Base-by-base conservation (phyloP, 2,329 filamentous ascomycete genomes). In the Phaeosphaeria sp. region DNA sequence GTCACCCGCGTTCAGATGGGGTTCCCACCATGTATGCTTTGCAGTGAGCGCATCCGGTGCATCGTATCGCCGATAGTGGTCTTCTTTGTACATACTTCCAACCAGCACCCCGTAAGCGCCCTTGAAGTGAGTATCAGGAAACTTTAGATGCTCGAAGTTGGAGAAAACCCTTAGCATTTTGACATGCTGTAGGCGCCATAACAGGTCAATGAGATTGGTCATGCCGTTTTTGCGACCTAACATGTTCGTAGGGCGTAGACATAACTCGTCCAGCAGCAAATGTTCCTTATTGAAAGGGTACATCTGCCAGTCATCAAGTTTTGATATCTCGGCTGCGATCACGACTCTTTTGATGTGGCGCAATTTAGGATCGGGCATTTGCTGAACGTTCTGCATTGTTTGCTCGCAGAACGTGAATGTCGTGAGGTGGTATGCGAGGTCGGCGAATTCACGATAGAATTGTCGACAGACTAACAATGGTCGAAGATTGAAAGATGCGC, bases 61-160 rank as follows among this genome's bases (percentile, higher is more conserved):
- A 50, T 77, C 74, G 56, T 79, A 81, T 42, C 78, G 65, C 50
- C 79, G 70, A 15, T 70, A 67, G 58, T 79, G 78, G 59, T 81
- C 79, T 22, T 73, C 68, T 52, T 79, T 79, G 58, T 81, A 56
- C 5, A 81, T 69, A 18, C 75, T 59, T 0, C 76, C 76, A n/a
- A 79, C 56, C 0, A 81, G 62, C 0, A 71, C 63, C 47, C 77
- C 76, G 46, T 69, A 77, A 18, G 33, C 27, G 7, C 30, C 30
- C 30, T 36, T 36, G 30, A 36, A 36, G 30, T 36, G 30, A 36
- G 11, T 11, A 6, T 36, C 30, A 13, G 30, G 30, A 36, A 36
- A 36, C 13, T 36, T 36, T 6, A 33, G 1, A 39, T 23, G 15
- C 3, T 10, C 3, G 7, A 21, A 77, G 75, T 15, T 68, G 60